Percentiles rank a stretch among this genome's conserved stretches.
Conservation (phyloP, 169 alveolate species). For the Plasmodium blacklocki region DNA sequence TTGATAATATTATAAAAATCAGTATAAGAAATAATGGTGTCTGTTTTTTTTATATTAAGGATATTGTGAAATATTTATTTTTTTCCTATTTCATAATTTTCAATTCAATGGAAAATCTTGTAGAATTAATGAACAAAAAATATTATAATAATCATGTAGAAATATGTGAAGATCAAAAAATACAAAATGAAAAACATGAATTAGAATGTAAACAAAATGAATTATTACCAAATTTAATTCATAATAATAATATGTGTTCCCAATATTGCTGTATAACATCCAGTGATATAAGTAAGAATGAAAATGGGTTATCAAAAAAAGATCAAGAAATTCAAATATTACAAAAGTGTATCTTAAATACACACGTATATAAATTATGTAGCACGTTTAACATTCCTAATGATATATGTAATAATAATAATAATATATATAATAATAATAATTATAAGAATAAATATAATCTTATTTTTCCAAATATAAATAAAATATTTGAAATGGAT, state of each 20-base stretch:
- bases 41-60: slow-evolving; percentile 72
- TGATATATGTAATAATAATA: background rate
- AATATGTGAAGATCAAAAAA: too few relatives aligned
- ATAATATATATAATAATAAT: background rate
- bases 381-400: background rate
- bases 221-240: too few relatives aligned
- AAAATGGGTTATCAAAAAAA: too few relatives aligned
- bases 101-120: slow-evolving; percentile 59
- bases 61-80: slow-evolving; percentile 54
- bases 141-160: background rate
- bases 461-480: slow-evolving; percentile 39
- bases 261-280: too few relatives aligned
- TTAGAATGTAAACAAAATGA: too few relatives aligned
- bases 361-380: too few relatives aligned
- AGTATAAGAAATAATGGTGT: slow-evolving; percentile 73
- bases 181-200: too few relatives aligned
- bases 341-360: too few relatives aligned
- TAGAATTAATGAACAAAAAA: slow-evolving; percentile 29
- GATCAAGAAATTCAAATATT: too few relatives aligned
- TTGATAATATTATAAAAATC: slow-evolving; percentile 74
- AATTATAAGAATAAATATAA: background rate
- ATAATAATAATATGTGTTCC: too few relatives aligned
- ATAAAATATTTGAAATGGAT: slow-evolving; percentile 43
- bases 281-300: too few relatives aligned
- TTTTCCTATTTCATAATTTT: slow-evolving; percentile 67